Conservation (phyloP, 371 early-diverging fungal genomes). For the Lichtheimia corymbifera region DNA sequence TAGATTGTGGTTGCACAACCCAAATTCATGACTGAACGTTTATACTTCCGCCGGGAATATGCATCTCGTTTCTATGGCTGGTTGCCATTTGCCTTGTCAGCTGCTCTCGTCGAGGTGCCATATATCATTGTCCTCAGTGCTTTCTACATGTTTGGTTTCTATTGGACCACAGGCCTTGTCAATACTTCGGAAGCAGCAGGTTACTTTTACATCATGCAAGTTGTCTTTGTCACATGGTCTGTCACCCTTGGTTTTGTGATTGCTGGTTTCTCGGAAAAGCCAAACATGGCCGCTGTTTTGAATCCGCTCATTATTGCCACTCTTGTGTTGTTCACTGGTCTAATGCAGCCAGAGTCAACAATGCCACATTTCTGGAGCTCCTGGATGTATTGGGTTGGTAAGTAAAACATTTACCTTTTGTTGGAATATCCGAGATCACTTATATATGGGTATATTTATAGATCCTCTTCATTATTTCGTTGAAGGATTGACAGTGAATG, state of each 20-base stretch:
- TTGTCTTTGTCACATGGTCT: slow-evolving; percentile 55
- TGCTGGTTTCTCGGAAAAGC: slow-evolving; percentile 39
- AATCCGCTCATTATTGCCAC: slow-evolving; percentile 74
- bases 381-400: slow-evolving; percentile 79
- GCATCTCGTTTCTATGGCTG: slow-evolving; percentile 71
- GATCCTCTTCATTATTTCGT: slow-evolving; percentile 66
- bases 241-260: slow-evolving; percentile 62
- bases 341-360: slow-evolving; percentile 62
- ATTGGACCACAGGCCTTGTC: slow-evolving; percentile 64
- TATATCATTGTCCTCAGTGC: slow-evolving; percentile 49
- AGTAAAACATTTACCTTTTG: slow-evolving; percentile 60
- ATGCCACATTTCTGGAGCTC: slow-evolving; percentile 79
- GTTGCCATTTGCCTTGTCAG: slow-evolving; percentile 56
- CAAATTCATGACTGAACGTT: slow-evolving; percentile 63
- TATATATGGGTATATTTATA: no score
- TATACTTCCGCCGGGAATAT: slow-evolving; percentile 63
- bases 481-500: slow-evolving; percentile 67
- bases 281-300: slow-evolving; percentile 44
- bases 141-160: slow-evolving; percentile 52
- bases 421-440: slow-evolving; percentile 55
- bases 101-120: slow-evolving; percentile 54
- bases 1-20: slow-evolving; percentile 66
- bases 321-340: slow-evolving; percentile 72
- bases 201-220: slow-evolving; percentile 55
- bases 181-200: slow-evolving; percentile 36